Evolutionary conservation across 2,329 filamentous ascomycete genomes (phyloP).

Genomic region (Aspergillus niger): DNA sequence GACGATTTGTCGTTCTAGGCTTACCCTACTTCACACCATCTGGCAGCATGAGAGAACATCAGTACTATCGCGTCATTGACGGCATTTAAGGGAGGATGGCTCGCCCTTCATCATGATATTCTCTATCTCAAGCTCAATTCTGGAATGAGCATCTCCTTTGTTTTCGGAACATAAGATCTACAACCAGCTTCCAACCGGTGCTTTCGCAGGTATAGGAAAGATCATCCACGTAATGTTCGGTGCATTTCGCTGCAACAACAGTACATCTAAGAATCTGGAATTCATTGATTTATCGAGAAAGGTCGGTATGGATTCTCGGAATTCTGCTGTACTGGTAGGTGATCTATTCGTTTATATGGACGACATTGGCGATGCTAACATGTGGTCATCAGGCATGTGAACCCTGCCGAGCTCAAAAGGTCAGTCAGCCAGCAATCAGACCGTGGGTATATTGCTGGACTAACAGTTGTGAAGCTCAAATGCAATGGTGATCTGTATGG

Average conservation of each 20-base stretch:
- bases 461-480: background rate
- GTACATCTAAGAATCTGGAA: background rate
- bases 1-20: background rate
- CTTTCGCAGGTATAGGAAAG: no score
- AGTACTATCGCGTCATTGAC: background rate
- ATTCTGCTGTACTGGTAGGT: background rate
- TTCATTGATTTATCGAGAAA: slow-evolving; percentile 1
- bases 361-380: background rate
- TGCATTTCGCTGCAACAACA: slow-evolving; percentile 3
- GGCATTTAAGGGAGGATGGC: background rate
- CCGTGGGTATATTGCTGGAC: background rate
- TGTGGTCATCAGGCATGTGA: background rate
- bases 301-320: background rate
- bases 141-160: no score
- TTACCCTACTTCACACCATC: background rate
- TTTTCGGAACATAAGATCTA: no score
- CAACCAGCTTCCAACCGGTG: no score
- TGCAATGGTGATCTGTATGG: slow-evolving; percentile 6
- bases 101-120: background rate
- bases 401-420: background rate
- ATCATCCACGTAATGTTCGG: background rate
- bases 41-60: background rate
- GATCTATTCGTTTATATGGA: background rate
- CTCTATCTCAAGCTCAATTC: background rate
- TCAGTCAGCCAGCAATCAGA: background rate